phyloP scores from a whole-genome alignment of 2,329 filamentous ascomycete genomes.

The Colletotrichum graminicola region DNA sequence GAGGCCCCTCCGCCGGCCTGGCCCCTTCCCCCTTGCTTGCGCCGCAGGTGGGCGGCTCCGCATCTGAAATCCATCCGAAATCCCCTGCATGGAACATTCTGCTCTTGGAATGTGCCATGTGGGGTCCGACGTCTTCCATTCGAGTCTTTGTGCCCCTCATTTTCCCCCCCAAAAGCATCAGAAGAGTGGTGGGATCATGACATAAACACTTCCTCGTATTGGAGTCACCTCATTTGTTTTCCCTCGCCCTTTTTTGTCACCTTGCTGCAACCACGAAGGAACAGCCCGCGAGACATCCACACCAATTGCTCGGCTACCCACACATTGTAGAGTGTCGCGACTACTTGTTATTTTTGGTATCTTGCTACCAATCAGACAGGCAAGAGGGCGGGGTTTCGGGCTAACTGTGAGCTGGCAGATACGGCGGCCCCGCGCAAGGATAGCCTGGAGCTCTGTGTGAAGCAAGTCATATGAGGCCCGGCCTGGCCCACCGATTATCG shows the following conservation, averaged over 20 bases:
- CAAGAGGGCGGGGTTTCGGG: not conserved
- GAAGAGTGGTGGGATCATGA: conserved; percentile 35
- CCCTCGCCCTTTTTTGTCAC: not conserved
- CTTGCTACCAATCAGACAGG: not conserved
- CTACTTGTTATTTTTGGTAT: not conserved
- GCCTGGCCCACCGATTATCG: conserved; percentile 26
- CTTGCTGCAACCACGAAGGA: not conserved
- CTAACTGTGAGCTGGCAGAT: conserved; percentile 1
- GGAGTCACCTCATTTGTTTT: conserved; percentile 8
- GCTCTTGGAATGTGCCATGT: conserved; percentile 27
- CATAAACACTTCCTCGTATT: conserved; percentile 7
- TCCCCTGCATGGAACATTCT: conserved; percentile 35
- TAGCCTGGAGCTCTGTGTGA: not conserved
- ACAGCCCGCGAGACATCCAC: not conserved
- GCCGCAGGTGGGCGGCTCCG: not conserved
- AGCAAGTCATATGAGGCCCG: conserved; percentile 29
- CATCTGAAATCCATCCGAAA: conserved; percentile 1
- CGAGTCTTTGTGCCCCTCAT: conserved; percentile 25
- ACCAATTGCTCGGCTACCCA: not conserved
- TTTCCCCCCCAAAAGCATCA: conserved; percentile 33
- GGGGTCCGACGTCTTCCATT: conserved; percentile 15
- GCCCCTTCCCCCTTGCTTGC: conserved; percentile 29
- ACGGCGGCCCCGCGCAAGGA: not conserved
- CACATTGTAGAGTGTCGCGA: not conserved
- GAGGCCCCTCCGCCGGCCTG: not conserved